phyloP scores from a whole-genome alignment of 257 asterid species.

The Gentiana straminea region DNA sequence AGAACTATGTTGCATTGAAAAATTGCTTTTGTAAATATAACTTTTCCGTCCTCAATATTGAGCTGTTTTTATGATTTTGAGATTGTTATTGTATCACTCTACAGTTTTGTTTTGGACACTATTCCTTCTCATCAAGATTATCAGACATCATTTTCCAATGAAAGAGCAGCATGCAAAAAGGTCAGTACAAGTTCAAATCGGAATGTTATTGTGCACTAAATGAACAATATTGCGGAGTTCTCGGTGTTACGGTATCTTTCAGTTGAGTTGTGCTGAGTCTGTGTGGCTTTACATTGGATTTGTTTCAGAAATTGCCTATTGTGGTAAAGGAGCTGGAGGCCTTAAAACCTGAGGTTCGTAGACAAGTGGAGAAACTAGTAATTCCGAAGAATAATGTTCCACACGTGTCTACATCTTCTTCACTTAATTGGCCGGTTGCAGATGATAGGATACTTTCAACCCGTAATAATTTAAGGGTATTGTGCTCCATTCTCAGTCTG shows the following conservation, averaged over 20 bases:
- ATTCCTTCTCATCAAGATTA: conserved; percentile 77
- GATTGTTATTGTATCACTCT: conserved; percentile 14
- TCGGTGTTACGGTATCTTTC: conserved; percentile 1
- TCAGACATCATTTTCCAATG: conserved; percentile 34
- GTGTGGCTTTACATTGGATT: conserved; percentile 1
- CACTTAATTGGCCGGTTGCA: conserved; percentile 10
- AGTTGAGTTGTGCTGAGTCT: not conserved
- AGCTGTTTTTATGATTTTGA: conserved; percentile 18
- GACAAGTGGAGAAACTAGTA: conserved; percentile 30
- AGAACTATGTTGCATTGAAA: conserved; percentile 3
- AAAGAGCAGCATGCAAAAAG: conserved; percentile 42
- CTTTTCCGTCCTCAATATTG: not conserved
- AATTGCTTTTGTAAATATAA: conserved; percentile 7
- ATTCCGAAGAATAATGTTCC: conserved; percentile 23
- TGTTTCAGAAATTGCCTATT: conserved; percentile 36
- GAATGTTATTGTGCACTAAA: not conserved
- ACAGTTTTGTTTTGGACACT: conserved; percentile 89
- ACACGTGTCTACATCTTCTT: conserved; percentile 18
- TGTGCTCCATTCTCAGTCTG: not conserved
- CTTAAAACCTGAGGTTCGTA: conserved; percentile 54
- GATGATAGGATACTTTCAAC: conserved; percentile 26
- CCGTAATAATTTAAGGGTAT: conserved; percentile 43
- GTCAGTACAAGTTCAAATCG: conserved; percentile 19
- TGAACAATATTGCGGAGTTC: conserved; percentile 3
- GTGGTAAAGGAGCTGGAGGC: conserved; percentile 76